These are phyloP conservation scores for Dryas alaskensis DNA, from an alignment of 306 rosid genomes.

Conservation along the genomic window DNA sequence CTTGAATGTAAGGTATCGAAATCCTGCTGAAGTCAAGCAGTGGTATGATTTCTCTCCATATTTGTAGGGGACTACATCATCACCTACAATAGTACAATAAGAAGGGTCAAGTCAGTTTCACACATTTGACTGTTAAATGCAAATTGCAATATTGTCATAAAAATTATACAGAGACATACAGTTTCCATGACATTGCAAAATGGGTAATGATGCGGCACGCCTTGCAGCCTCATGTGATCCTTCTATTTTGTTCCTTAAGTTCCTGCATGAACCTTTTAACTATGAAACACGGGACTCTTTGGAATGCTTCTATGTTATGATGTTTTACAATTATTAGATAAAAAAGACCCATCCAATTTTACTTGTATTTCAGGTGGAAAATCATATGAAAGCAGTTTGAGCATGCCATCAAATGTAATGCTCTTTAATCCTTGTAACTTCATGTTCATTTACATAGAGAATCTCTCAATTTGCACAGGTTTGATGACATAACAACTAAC, in stretches of 20 bases:
- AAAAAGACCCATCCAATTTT: too few relatives aligned
- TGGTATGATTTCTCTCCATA: conserved; percentile 85
- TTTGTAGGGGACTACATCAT: conserved; percentile 58
- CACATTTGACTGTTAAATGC: too few relatives aligned
- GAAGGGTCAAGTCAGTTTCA: not conserved
- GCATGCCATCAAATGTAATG: not conserved
- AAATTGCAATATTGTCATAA: not conserved
- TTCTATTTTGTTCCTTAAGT: conserved; percentile 81
- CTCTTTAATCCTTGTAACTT: not conserved
- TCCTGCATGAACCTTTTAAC: conserved; percentile 42
- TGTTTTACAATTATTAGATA: too few relatives aligned
- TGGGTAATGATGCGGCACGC: conserved; percentile 82
- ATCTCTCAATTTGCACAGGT: not conserved
- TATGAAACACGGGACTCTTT: conserved; percentile 4
- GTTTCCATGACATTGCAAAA: conserved; percentile 77
- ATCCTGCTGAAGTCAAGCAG: conserved; percentile 70
- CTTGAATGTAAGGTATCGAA: conserved; percentile 64
- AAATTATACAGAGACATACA: conserved; percentile 41
- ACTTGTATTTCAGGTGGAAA: not conserved
- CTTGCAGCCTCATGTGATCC: conserved; percentile 78
- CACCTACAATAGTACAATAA: conserved; percentile 19
- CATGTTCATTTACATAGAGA: not conserved
- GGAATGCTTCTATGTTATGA: not conserved
- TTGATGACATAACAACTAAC: not conserved
- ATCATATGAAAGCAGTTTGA: not conserved